A percentile compares a stretch with the other conserved stretches of the same genome.
Conservation (phyloP, 345 rosid species). For the Kandelia obovata region DNA sequence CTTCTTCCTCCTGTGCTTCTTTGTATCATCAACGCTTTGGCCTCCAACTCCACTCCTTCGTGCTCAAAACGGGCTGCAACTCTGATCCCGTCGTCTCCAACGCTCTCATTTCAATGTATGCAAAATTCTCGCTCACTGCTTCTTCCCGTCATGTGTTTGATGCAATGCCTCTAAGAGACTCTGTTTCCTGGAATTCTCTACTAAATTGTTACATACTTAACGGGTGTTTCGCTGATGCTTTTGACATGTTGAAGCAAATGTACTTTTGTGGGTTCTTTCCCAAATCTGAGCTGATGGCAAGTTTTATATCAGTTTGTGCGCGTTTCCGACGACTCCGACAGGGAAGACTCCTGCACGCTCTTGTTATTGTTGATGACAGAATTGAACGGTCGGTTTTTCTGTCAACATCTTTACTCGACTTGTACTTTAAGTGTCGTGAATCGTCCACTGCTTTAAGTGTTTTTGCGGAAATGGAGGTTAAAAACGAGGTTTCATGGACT, state of each 20-base stretch:
- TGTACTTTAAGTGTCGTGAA: conserved; percentile 44
- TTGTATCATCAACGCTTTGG: conserved; percentile 18
- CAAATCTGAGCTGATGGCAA: conserved; percentile 47
- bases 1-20: no score
- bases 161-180: conserved; percentile 41
- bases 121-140: conserved; percentile 18
- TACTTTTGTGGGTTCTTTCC: conserved; percentile 38
- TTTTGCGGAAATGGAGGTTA: conserved; percentile 35
- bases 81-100: conserved; percentile 40
- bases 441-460: conserved; percentile 29
- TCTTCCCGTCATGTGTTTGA: conserved; percentile 39
- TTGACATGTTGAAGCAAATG: conserved; percentile 35
- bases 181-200: conserved; percentile 42
- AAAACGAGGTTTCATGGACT: conserved; percentile 57
- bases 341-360: conserved; percentile 46
- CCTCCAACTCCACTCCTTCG: conserved; percentile 39
- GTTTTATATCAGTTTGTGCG: conserved; percentile 35
- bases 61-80: conserved; percentile 43
- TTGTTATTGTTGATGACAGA: conserved; percentile 37
- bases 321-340: conserved; percentile 19
- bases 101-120: conserved; percentile 46
- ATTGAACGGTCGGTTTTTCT: conserved; percentile 33
- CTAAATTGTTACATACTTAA: conserved; percentile 32
- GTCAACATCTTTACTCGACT: conserved; percentile 45
- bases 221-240: conserved; percentile 31